These are phyloP conservation scores for Colletotrichum liaoningense DNA, from an alignment of 2,329 filamentous ascomycete genomes.

Conservation along the genomic window DNA sequence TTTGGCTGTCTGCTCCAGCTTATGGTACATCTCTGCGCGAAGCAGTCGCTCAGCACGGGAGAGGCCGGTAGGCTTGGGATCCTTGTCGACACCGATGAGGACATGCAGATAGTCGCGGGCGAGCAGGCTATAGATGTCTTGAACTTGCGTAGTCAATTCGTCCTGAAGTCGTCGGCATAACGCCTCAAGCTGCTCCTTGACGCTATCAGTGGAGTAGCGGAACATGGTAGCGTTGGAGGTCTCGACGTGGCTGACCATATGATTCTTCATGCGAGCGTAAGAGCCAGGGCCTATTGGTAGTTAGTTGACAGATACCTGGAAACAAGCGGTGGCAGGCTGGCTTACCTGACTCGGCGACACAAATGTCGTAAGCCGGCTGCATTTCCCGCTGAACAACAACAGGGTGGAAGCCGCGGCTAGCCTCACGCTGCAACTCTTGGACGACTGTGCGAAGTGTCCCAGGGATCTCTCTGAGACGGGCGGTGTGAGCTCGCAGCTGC, in stretches of 20 bases:
- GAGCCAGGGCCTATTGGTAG: slow-evolving; percentile 35
- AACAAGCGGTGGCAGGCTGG: background rate
- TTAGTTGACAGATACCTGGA: background rate
- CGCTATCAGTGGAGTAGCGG: slow-evolving; percentile 29
- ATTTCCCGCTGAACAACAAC: slow-evolving; percentile 39
- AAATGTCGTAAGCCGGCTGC: slow-evolving; percentile 38
- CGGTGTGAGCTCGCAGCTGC: slow-evolving; percentile 38
- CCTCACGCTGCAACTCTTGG: slow-evolving; percentile 40
- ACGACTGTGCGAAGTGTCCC: background rate
- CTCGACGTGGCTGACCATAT: slow-evolving; percentile 40
- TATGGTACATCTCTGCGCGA: background rate
- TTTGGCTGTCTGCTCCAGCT: background rate
- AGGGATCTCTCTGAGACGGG: slow-evolving; percentile 34
- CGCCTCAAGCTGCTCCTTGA: slow-evolving; percentile 35
- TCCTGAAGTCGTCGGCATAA: slow-evolving; percentile 13
- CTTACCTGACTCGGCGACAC: slow-evolving; percentile 28
- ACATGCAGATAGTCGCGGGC: slow-evolving; percentile 27
- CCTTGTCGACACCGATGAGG: slow-evolving; percentile 14
- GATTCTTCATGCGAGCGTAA: slow-evolving; percentile 41
- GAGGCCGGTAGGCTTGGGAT: background rate
- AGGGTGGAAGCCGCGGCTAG: slow-evolving; percentile 40
- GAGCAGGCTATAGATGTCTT: slow-evolving; percentile 26
- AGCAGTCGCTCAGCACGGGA: slow-evolving; percentile 12
- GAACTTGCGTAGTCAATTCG: slow-evolving; percentile 3
- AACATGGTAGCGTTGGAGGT: slow-evolving; percentile 37